These are phyloP conservation scores for Tothia fuscella DNA, from an alignment of 2,329 filamentous ascomycete genomes.

Conservation along the genomic window DNA sequence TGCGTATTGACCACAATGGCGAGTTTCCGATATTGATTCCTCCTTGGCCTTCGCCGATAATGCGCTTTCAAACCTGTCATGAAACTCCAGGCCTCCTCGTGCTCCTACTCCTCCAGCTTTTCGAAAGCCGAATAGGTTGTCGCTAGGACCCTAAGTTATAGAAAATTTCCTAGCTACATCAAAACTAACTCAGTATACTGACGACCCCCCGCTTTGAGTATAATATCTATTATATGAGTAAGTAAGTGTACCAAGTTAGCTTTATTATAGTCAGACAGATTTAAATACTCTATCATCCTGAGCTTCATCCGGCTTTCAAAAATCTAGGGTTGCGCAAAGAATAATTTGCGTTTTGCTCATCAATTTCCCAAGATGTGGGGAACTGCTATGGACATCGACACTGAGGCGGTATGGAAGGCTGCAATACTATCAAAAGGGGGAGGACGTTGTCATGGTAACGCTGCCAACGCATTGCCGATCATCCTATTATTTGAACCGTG, in stretches of 20 bases:
- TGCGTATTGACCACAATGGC: slow-evolving; percentile 24
- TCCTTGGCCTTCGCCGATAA: slow-evolving; percentile 16
- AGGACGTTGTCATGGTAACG: slow-evolving; percentile 29
- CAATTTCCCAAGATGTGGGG: not conserved
- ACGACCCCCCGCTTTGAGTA: no score
- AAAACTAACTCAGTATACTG: no score
- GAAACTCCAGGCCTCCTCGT: slow-evolving; percentile 27
- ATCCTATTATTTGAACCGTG: slow-evolving; percentile 26
- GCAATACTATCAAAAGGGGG: slow-evolving; percentile 31
- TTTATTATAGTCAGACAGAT: no score
- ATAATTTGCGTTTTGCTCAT: not conserved
- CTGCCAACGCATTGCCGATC: slow-evolving; percentile 30
- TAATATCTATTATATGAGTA: no score
- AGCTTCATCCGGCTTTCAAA: no score
- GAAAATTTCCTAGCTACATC: no score
- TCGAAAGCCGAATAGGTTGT: no score
- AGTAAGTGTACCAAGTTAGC: no score
- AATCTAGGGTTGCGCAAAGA: slow-evolving; percentile 17
- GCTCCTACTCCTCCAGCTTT: no score
- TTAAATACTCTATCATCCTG: no score
- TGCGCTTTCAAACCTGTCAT: slow-evolving; percentile 31
- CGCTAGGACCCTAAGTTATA: no score
- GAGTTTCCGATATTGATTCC: slow-evolving; percentile 29
- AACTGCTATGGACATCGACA: slow-evolving; percentile 2
- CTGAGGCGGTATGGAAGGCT: slow-evolving; percentile 28